These are phyloP conservation scores for Sphaerulina musiva DNA, from an alignment of 2,329 filamentous ascomycete genomes.

Conservation along the genomic window DNA sequence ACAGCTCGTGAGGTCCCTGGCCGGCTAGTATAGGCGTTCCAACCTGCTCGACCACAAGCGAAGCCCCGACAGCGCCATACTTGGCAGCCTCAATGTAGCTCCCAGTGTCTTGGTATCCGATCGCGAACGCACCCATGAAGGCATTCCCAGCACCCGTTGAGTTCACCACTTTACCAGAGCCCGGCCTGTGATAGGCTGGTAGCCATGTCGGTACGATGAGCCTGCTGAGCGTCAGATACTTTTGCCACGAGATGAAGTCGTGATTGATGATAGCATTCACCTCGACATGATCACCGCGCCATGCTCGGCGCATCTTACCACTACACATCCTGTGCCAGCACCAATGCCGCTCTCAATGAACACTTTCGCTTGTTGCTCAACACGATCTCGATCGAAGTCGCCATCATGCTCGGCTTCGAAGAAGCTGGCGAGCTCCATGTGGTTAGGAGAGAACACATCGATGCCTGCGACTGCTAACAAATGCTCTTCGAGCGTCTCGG, in stretches of 20 bases:
- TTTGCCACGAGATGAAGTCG: neutral
- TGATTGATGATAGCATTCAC: neutral
- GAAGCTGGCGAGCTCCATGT: constrained; percentile 25
- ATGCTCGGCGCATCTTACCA: constrained; percentile 22
- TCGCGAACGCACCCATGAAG: constrained; percentile 25
- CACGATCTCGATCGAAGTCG: constrained; percentile 10
- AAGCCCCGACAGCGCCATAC: constrained; percentile 27
- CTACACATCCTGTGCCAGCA: constrained; percentile 17
- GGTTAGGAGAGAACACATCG: constrained; percentile 30
- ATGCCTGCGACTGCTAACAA: constrained; percentile 14
- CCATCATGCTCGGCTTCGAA: constrained; percentile 11
- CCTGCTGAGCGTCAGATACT: neutral
- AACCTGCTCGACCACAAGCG: constrained; percentile 25
- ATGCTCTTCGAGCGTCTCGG: constrained; percentile 19
- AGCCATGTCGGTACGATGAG: constrained; percentile 16
- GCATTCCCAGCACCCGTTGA: constrained; percentile 29
- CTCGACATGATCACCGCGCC: constrained; percentile 23
- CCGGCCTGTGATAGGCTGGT: constrained; percentile 17
- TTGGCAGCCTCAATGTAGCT: constrained; percentile 20
- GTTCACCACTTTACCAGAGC: constrained; percentile 21
- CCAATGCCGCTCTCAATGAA: constrained; percentile 20
- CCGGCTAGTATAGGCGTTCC: constrained; percentile 37
- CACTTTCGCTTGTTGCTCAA: constrained; percentile 20
- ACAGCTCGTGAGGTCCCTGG: constrained; percentile 35
- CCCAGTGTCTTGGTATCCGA: constrained; percentile 20